Conservation (phyloP, 805 yeast genomes). For the Saccharomycopsis vini region DNA sequence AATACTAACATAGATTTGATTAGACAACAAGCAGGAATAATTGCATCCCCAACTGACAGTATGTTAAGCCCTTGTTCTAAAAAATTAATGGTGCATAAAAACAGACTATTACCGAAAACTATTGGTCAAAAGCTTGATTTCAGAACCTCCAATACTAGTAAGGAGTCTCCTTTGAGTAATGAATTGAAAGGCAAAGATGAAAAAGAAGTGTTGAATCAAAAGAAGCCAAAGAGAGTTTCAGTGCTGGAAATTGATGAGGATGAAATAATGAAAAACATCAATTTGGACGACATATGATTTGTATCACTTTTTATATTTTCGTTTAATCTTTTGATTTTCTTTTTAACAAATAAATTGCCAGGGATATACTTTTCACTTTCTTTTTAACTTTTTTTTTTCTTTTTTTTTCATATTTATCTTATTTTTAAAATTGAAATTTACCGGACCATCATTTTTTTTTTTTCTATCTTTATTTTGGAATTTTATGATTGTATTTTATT, state of each 20-base stretch:
- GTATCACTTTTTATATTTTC: too few relatives aligned
- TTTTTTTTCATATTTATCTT: too few relatives aligned
- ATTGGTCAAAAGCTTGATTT: conserved; percentile 23
- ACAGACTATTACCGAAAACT: conserved; percentile 17
- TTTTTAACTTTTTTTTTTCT: too few relatives aligned
- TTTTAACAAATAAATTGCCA: too few relatives aligned
- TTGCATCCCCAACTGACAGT: conserved; percentile 51
- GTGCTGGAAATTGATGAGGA: conserved; percentile 15
- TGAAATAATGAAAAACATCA: conserved; percentile 11
- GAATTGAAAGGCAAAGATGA: conserved; percentile 1
- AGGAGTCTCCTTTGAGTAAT: background rate
- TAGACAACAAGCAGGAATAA: too few relatives aligned
- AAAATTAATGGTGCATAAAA: conserved; percentile 42
- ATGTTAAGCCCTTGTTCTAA: conserved; percentile 51
- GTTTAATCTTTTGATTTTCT: background rate
- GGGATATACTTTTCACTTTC: too few relatives aligned
- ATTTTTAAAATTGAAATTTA: too few relatives aligned
- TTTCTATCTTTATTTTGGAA: too few relatives aligned
- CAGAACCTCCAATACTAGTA: background rate
- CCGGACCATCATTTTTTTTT: too few relatives aligned
- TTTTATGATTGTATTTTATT: too few relatives aligned
- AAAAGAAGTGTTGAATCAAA: conserved; percentile 15
- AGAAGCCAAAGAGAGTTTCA: background rate
- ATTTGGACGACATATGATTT: conserved; percentile 17
- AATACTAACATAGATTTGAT: too few relatives aligned